Base-by-base conservation (phyloP, 2,329 filamentous ascomycete species). In the Aspergillus floridensis region DNA sequence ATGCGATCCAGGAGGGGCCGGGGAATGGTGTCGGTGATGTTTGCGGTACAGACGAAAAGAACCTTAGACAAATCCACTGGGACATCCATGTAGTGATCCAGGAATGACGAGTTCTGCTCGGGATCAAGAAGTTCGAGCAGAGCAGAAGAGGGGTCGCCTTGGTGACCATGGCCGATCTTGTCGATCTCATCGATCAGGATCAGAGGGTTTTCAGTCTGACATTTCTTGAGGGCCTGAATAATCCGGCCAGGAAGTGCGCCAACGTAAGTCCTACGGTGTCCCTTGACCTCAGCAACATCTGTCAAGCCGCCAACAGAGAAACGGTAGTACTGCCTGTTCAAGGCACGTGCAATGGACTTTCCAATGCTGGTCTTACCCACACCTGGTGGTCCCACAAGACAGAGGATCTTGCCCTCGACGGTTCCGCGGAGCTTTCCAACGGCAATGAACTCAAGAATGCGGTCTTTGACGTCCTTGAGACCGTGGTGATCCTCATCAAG, bases 361-460 rank as follows among this genome's bases (percentile, higher is more conserved):
- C 95, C 95, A 66, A 99, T 99, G 76, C 93, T 97, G 2, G 95
- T 99, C 82, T 99, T 99, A 69, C 95, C 95, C 26, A 99, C 95
- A 81, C 95, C 95, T 19, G 95, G 95, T 55, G 95, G 95, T 0
- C 95, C 95, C 57, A 99, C 96, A 72, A 99, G 93, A 78, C 95
- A 99, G 44, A 99, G 81, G 56, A 99, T 99, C 80, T 99, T 99
- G 74, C 95, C 95, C 76, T 99, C 95, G 0, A 99, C 95, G 0
- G 93, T 97, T 46, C 96, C 95, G 51, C 95, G 89, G 29, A 99
- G 86, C 79, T 99, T 99, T 38, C 95, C 95, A 5, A 99, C 95
- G 0, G 95, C 95, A 68, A 99, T 99, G 72, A 99, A 99, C 74
- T 99, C 95, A 8, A 99, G 79, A 63, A 99, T 99, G 14, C 96